phyloP scores from a whole-genome alignment of 768 basidiomycete species.

The Xerocomellus dryophilus region DNA sequence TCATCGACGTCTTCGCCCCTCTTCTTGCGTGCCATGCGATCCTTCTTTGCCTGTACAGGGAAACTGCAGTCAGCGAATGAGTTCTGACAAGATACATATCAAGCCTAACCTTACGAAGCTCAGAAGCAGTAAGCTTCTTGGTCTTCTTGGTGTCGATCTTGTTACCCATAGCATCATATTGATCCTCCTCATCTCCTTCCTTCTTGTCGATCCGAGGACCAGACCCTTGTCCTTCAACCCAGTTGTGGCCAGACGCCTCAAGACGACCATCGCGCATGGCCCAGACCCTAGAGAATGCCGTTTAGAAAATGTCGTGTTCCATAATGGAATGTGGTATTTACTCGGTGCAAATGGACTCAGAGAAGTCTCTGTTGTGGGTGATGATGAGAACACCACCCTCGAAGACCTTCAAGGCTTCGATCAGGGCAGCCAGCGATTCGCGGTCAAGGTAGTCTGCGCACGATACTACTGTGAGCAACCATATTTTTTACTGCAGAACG shows the following conservation, averaged over 20 bases:
- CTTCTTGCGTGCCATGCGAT: constrained; percentile 88
- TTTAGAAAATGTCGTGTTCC: background rate
- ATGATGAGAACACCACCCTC: constrained; percentile 98
- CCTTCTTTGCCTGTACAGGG: constrained; percentile 74
- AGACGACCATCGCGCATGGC: constrained; percentile 97
- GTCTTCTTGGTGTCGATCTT: constrained; percentile 82
- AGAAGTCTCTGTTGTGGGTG: constrained; percentile 98
- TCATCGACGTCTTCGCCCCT: constrained; percentile 72
- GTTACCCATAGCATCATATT: constrained; percentile 98
- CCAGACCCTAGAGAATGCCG: constrained; percentile 63
- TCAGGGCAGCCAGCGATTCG: constrained; percentile 98
- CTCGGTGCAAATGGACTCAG: constrained; percentile 95
- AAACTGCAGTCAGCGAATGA: constrained; percentile 9
- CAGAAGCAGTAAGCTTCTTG: constrained; percentile 81
- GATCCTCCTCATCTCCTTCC: constrained; percentile 84
- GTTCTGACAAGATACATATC: background rate
- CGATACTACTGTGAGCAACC: background rate
- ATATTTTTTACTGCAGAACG: background rate
- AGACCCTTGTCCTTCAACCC: constrained; percentile 98
- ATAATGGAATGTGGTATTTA: constrained; percentile 18
- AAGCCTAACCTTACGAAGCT: constrained; percentile 69
- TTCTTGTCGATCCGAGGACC: constrained; percentile 94
- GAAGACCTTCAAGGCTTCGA: constrained; percentile 95
- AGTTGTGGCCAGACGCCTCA: constrained; percentile 97
- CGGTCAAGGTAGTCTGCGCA: constrained; percentile 92